phyloP scores from a whole-genome alignment of 2,329 filamentous ascomycete species.

The Ophiostoma angusticollis region DNA sequence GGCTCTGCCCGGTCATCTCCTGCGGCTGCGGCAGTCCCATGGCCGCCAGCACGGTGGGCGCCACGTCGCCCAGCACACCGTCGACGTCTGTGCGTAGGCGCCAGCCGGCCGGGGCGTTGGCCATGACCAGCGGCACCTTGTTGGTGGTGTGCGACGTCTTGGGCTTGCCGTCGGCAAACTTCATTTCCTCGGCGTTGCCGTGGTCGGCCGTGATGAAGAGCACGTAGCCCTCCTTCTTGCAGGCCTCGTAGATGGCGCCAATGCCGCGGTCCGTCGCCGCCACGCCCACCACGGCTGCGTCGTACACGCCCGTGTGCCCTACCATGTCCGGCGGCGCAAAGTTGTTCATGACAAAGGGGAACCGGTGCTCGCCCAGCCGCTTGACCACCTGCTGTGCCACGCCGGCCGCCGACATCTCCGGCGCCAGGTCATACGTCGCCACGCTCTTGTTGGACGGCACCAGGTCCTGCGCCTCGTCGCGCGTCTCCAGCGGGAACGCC shows the following conservation, averaged over 20 bases:
- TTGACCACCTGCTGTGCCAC: constrained; percentile 86
- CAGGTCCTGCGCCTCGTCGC: constrained; percentile 65
- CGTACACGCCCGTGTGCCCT: constrained; percentile 93
- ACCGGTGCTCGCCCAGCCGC: constrained; percentile 71
- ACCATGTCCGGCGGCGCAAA: constrained; percentile 99
- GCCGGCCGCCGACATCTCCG: constrained; percentile 86
- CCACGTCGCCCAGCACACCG: constrained; percentile 93
- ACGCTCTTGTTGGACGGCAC: constrained; percentile 85
- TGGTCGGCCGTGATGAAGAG: constrained; percentile 96
- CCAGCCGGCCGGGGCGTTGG: constrained; percentile 85
- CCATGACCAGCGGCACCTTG: constrained; percentile 96
- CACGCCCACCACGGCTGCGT: constrained; percentile 77
- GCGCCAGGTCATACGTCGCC: constrained; percentile 85
- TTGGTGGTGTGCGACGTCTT: constrained; percentile 98
- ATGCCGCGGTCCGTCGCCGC: constrained; percentile 88
- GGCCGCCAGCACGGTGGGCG: constrained; percentile 77
- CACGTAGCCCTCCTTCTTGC: constrained; percentile 84
- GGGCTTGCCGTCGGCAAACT: constrained; percentile 86
- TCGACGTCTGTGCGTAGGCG: constrained; percentile 62
- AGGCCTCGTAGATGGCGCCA: constrained; percentile 79
- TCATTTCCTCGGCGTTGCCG: constrained; percentile 98
- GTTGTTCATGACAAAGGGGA: constrained; percentile 99
- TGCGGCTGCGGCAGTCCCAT: constrained; percentile 87
- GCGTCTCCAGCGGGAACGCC: constrained; percentile 80
- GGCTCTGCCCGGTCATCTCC: constrained; percentile 80